Conservation (phyloP, 768 basidiomycete species). For the Pholiota molesta region DNA sequence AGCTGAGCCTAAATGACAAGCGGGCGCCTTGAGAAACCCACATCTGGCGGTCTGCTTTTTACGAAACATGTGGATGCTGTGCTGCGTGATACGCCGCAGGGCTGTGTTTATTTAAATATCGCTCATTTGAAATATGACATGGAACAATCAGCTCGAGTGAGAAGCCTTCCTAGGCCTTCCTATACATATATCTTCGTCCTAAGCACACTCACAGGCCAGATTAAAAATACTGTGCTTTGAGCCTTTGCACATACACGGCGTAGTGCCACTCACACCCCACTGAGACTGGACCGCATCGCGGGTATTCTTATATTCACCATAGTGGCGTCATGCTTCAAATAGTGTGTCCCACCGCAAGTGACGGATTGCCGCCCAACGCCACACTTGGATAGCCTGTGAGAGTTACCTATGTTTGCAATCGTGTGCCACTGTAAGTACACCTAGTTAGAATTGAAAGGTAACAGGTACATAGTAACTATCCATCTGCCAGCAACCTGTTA, state of each 20-base stretch:
- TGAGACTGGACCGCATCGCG: not conserved
- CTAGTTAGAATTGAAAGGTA: too few species aligned
- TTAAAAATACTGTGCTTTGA: not conserved
- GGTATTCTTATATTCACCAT: too few species aligned
- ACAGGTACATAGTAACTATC: not conserved
- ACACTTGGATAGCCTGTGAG: not conserved
- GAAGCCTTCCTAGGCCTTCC: too few species aligned
- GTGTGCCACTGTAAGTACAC: not conserved
- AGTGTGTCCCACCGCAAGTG: not conserved
- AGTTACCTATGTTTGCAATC: not conserved
- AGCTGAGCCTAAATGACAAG: not conserved
- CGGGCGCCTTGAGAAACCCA: not conserved
- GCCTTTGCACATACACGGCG: not conserved
- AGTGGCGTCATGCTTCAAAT: not conserved
- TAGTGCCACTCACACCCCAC: not conserved
- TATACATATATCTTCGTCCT: not conserved
- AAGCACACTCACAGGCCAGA: not conserved
- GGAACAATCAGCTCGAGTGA: not conserved
- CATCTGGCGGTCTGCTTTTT: too few species aligned
- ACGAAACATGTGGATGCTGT: not conserved
- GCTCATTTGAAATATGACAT: not conserved
- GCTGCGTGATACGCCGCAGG: not conserved
- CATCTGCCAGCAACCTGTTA: not conserved
- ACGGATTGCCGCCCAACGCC: not conserved
- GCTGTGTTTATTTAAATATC: not conserved